A percentile compares a stretch with the other conserved stretches of the same genome.
Evolutionary conservation across 441 rosid species (phyloP).

Genomic region (Eutrema salsugineum): DNA sequence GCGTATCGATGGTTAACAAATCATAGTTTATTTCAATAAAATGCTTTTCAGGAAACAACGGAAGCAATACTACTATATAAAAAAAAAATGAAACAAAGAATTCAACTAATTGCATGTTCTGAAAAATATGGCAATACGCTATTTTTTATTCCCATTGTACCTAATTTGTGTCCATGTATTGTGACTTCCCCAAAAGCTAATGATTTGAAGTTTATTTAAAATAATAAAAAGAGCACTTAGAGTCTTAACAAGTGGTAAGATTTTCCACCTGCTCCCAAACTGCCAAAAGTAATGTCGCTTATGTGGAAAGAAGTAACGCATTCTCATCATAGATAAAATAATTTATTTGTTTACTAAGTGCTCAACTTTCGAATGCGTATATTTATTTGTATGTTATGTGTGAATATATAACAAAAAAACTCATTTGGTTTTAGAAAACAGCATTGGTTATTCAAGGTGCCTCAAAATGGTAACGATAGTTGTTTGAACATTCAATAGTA

Average conservation of each 20-base stretch:
- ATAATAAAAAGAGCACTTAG: neutral
- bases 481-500: neutral
- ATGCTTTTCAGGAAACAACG: neutral
- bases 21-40: neutral
- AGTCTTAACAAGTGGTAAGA: neutral
- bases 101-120: neutral
- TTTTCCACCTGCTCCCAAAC: constrained; percentile 22
- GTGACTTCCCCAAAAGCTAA: too few relatives aligned
- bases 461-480: neutral
- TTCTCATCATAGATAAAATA: neutral
- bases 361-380: neutral
- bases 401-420: neutral
- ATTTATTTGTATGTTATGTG: neutral
- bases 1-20: neutral
- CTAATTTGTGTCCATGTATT: too few relatives aligned
- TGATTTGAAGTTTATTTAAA: neutral
- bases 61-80: neutral
- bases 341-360: neutral
- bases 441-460: neutral
- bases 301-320: constrained; percentile 11
- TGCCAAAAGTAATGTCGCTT: constrained; percentile 8
- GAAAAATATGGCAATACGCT: too few relatives aligned
- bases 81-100: neutral
- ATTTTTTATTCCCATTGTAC: too few relatives aligned
- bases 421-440: neutral